Percentiles rank a stretch among this genome's conserved stretches.
These are phyloP conservation scores for Abrus pulchellus DNA, from an alignment of 306 rosid species.

Conservation along the genomic window DNA sequence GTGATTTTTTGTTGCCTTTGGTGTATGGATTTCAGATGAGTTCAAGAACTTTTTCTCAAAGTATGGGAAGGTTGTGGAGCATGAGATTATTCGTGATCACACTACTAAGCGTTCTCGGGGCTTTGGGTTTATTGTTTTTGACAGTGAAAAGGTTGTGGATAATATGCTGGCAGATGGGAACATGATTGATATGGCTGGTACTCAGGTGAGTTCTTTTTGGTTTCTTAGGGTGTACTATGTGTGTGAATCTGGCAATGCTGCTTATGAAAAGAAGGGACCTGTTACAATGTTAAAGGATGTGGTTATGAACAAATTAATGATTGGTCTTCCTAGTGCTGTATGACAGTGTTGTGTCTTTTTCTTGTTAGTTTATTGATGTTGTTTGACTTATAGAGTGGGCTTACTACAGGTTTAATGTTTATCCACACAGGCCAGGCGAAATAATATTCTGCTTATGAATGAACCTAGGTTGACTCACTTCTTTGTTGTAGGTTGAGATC, in stretches of 20 bases:
- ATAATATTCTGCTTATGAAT: conserved; percentile 47
- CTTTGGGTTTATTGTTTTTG: conserved; percentile 91
- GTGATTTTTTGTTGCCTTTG: background rate
- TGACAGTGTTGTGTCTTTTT: conserved; percentile 28
- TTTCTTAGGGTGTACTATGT: background rate
- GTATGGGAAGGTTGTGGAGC: conserved; percentile 82
- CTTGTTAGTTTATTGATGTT: background rate
- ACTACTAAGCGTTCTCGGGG: conserved; percentile 89
- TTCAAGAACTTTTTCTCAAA: conserved; percentile 73
- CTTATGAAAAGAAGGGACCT: background rate
- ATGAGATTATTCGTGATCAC: conserved; percentile 90
- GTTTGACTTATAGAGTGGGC: conserved; percentile 46
- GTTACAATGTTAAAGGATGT: conserved; percentile 1
- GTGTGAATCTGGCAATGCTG: background rate
- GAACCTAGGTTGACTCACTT: conserved; percentile 87
- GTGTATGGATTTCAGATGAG: conserved; percentile 64
- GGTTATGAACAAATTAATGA: conserved; percentile 1
- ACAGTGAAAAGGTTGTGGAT: conserved; percentile 89
- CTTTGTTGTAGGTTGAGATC: conserved; percentile 99
- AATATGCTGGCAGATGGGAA: conserved; percentile 81
- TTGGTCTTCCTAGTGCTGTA: conserved; percentile 20
- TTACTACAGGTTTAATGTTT: conserved; percentile 58
- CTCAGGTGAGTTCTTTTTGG: conserved; percentile 81
- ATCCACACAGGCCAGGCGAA: conserved; percentile 54
- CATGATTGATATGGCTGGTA: conserved; percentile 94